Evolutionary conservation across 2,329 filamentous ascomycete genomes (phyloP).

Genomic region (Epichloe aotearoae): DNA sequence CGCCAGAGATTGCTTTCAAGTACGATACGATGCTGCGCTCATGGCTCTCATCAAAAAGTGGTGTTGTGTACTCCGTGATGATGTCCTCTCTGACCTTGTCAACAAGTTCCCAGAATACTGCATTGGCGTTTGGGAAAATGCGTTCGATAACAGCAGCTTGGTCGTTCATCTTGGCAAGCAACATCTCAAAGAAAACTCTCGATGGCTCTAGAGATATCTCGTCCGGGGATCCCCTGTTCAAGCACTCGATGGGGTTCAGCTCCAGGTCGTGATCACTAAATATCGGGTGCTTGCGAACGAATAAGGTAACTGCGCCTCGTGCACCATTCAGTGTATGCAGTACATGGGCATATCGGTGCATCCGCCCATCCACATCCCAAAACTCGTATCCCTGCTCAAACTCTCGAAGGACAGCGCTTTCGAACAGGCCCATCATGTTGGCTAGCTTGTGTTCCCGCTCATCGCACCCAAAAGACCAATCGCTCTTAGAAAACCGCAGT

Average conservation of each 20-base stretch:
- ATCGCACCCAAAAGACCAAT: conserved; percentile 62
- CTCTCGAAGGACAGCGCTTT: conserved; percentile 78
- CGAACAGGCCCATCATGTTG: conserved; percentile 69
- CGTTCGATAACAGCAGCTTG: conserved; percentile 68
- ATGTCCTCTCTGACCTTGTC: conserved; percentile 76
- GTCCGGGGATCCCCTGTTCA: conserved; percentile 54
- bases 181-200: conserved; percentile 61
- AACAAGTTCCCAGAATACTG: conserved; percentile 66
- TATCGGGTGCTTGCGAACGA: conserved; percentile 78
- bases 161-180: conserved; percentile 68
- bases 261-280: conserved; percentile 60
- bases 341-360: conserved; percentile 82
- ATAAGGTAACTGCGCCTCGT: conserved; percentile 64
- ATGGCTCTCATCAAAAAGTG: conserved; percentile 78
- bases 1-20: conserved; percentile 70
- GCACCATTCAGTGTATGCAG: conserved; percentile 73
- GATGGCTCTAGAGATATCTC: conserved; percentile 68
- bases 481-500: conserved; percentile 63
- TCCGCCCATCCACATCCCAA: conserved; percentile 76
- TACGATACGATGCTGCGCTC: conserved; percentile 63
- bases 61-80: conserved; percentile 72
- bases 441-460: conserved; percentile 59
- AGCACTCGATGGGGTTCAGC: conserved; percentile 61
- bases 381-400: conserved; percentile 88
- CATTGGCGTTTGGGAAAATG: conserved; percentile 60